phyloP scores from a whole-genome alignment of 768 basidiomycete species.

The Suillus placidus region DNA sequence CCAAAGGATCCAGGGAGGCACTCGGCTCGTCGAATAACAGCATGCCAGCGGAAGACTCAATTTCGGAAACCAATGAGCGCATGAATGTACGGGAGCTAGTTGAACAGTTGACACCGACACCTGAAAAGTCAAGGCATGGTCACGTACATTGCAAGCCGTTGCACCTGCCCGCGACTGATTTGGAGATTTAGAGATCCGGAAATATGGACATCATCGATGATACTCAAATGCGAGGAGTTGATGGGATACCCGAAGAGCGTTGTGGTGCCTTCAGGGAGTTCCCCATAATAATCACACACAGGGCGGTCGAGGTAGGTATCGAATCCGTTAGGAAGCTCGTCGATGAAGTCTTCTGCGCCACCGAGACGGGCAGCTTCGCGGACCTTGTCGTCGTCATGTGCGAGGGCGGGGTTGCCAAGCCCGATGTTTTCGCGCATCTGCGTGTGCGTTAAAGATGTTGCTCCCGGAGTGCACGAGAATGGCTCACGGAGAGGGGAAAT shows the following conservation, averaged over 20 bases:
- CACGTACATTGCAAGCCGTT: slow-evolving; percentile 65
- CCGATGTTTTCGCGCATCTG: slow-evolving; percentile 81
- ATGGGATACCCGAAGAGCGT: slow-evolving; percentile 62
- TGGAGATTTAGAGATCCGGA: slow-evolving; percentile 39
- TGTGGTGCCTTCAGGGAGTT: slow-evolving; percentile 63
- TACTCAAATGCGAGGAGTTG: slow-evolving; percentile 37
- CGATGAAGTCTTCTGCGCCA: slow-evolving; percentile 69
- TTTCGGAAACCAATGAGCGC: slow-evolving; percentile 54
- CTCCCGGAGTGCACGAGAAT: not conserved
- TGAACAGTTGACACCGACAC: not conserved
- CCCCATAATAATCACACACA: slow-evolving; percentile 61
- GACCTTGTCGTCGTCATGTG: slow-evolving; percentile 55
- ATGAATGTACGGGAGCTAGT: slow-evolving; percentile 68
- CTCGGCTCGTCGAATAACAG: slow-evolving; percentile 75
- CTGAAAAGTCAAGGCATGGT: not conserved
- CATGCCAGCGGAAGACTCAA: slow-evolving; percentile 52
- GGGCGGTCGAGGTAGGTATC: slow-evolving; percentile 73
- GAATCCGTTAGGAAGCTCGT: slow-evolving; percentile 64
- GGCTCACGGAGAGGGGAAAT: slow-evolving; percentile 74
- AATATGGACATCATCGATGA: slow-evolving; percentile 45
- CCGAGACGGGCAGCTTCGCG: slow-evolving; percentile 68
- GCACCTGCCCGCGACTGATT: slow-evolving; percentile 75
- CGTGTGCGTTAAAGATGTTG: not conserved
- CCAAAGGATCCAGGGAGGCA: slow-evolving; percentile 72
- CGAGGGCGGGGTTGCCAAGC: slow-evolving; percentile 64